Evolutionary conservation across 768 basidiomycete genomes (phyloP), one percentile per base, ranked within the genome.

Genomic region (Neoboletus brunneissimus): DNA sequence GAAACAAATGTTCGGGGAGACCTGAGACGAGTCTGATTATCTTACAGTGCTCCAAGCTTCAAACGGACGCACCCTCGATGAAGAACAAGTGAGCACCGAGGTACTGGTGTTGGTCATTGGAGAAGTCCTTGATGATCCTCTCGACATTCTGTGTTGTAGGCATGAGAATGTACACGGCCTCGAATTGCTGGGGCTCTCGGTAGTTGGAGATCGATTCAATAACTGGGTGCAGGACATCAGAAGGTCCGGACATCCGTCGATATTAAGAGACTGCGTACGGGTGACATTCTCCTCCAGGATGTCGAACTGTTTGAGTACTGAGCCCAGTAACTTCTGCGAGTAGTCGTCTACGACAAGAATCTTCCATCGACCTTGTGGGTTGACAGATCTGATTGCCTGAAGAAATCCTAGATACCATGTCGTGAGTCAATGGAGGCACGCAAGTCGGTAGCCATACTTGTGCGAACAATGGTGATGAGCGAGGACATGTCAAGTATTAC

Each of bases 251-350:
- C 13, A 34, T 32, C 35, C 32, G 22, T 40, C 51, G 12, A 55
- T 50, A 48, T 25, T 0, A 31, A 34, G 22, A 40, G 40, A 50
- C 46, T 50, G 79, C 93, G 70, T 76, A 97, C 96, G 82, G 45
- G 94, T 97, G 42, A 98, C 93, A 78, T 95, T 95, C 79, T 97
- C 93, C 71, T 94, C 88, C 54, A 98, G 73, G 54, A 98, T 90
- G 71, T 99, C 96, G 64, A 91, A 94, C 69, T 92, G 88, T 74
- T 93, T 94, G 64, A 98, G 80, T 4, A 95, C 92, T 10, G 89
- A 84, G 58, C 86, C 82, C 45, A 99, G 73, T 52, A 98, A 75
- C 69, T 81, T 85, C 73, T 94, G 88, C 25, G 94, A 88, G 73
- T 91, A 84, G 61, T 94, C 92, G 72, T 99, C 97, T 51, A 98